phyloP scores from a whole-genome alignment of 2,329 filamentous ascomycete species.

The Talaromyces sp. region DNA sequence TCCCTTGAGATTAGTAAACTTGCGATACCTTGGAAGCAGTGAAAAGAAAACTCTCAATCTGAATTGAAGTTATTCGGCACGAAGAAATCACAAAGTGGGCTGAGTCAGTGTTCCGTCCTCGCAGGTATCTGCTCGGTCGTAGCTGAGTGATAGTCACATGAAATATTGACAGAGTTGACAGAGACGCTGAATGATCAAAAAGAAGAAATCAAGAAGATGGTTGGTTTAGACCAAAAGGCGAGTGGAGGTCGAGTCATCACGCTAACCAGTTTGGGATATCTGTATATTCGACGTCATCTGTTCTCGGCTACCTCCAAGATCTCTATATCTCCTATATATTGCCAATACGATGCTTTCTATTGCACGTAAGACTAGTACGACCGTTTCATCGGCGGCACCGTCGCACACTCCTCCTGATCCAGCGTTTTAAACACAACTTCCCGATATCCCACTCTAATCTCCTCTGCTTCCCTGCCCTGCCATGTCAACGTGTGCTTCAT shows the following conservation, averaged over 20 bases:
- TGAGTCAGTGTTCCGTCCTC: background rate
- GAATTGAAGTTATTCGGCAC: background rate
- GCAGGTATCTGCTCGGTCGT: background rate
- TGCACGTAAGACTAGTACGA: constrained; percentile 37
- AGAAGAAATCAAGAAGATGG: background rate
- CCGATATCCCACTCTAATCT: constrained; percentile 83
- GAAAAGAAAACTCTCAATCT: constrained; percentile 15
- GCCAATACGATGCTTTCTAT: too few relatives aligned
- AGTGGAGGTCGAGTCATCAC: background rate
- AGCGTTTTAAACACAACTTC: constrained; percentile 77
- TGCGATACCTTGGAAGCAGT: background rate
- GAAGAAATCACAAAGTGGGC: background rate
- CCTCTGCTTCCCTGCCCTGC: constrained; percentile 80
- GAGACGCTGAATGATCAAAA: background rate
- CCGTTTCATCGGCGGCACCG: constrained; percentile 90
- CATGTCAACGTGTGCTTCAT: constrained; percentile 99
- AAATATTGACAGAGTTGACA: background rate
- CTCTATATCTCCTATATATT: too few relatives aligned
- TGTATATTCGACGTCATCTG: background rate
- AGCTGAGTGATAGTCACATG: background rate
- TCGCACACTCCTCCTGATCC: constrained; percentile 93
- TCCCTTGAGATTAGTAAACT: constrained; percentile 5
- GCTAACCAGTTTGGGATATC: background rate
- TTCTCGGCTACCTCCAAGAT: background rate
- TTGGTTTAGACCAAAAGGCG: background rate